These are phyloP conservation scores for Aureobasidium sp. DNA, from an alignment of 2,329 filamentous ascomycete species.

Conservation along the genomic window DNA sequence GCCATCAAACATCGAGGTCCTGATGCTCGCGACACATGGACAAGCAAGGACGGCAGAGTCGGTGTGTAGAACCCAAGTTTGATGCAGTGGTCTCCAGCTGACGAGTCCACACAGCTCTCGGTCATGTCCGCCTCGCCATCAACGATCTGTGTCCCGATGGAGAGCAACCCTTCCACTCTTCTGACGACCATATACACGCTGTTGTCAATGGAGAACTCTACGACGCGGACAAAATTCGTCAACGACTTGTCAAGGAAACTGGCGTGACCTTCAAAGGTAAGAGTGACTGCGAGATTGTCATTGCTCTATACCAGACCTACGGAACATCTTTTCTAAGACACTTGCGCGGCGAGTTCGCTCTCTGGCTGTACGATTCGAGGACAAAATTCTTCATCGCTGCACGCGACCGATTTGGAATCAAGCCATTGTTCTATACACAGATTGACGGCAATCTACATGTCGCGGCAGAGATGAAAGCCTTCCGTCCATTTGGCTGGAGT, in stretches of 20 bases:
- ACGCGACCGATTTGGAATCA: not conserved
- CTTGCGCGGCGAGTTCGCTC: not conserved
- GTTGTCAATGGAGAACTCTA: not conserved
- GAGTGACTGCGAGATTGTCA: not conserved
- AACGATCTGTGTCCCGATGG: not conserved
- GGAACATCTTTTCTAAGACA: not conserved
- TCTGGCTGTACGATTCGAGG: not conserved
- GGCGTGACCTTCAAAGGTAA: not conserved
- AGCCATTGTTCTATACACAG: not conserved
- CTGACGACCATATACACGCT: not conserved
- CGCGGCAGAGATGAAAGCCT: not conserved
- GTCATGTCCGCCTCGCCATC: not conserved
- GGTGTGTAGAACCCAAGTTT: not conserved
- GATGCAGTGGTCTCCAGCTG: not conserved
- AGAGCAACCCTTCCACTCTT: not conserved
- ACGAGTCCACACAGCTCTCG: not conserved
- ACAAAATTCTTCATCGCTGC: not conserved
- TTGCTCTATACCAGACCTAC: not conserved
- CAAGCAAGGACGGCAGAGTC: not conserved
- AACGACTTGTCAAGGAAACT: not conserved
- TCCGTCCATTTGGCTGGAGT: not conserved
- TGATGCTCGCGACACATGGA: not conserved
- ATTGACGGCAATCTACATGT: not conserved
- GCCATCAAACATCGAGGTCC: not conserved
- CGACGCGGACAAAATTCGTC: not conserved